Evolutionary conservation across 805 yeast genomes (phyloP).

Genomic region (Nakazawaea ambrosiae): DNA sequence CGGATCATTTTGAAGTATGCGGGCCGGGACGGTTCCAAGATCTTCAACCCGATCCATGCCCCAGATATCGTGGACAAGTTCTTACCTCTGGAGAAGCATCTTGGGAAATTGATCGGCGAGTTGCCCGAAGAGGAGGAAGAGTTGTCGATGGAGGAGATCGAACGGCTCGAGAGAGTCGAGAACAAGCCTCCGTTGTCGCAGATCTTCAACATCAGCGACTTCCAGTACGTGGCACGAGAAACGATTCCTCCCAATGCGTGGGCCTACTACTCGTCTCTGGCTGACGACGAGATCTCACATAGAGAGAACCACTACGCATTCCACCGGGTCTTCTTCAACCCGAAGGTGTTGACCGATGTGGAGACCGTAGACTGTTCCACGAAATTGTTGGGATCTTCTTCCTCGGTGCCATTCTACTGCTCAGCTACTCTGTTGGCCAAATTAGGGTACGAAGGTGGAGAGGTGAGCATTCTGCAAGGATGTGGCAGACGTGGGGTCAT

Average conservation of each 20-base stretch:
- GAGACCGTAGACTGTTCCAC: conserved; percentile 63
- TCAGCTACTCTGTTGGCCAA: conserved; percentile 91
- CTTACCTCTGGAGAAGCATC: conserved; percentile 49
- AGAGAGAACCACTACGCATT: conserved; percentile 89
- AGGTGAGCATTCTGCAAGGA: conserved; percentile 74
- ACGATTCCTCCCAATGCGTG: conserved; percentile 76
- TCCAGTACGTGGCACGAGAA: conserved; percentile 78
- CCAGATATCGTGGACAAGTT: conserved; percentile 70
- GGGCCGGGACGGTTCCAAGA: conserved; percentile 75
- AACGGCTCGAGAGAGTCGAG: conserved; percentile 33
- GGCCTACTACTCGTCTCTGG: conserved; percentile 89
- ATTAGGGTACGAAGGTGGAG: conserved; percentile 92
- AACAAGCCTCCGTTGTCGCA: conserved; percentile 63
- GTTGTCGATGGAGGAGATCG: conserved; percentile 32
- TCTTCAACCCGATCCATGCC: conserved; percentile 87
- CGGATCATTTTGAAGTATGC: conserved; percentile 23
- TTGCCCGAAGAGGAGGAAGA: conserved; percentile 28
- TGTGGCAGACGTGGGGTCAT: conserved; percentile 54
- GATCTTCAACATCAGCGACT: conserved; percentile 75
- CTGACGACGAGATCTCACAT: conserved; percentile 87
- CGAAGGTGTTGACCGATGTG: conserved; percentile 77
- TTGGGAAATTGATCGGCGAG: conserved; percentile 37
- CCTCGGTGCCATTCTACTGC: conserved; percentile 76
- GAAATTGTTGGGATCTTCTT: conserved; percentile 61
- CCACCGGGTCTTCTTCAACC: conserved; percentile 84